These are phyloP conservation scores for Harringtonia aguacate DNA, from an alignment of 2,329 filamentous ascomycete genomes.

Conservation along the genomic window DNA sequence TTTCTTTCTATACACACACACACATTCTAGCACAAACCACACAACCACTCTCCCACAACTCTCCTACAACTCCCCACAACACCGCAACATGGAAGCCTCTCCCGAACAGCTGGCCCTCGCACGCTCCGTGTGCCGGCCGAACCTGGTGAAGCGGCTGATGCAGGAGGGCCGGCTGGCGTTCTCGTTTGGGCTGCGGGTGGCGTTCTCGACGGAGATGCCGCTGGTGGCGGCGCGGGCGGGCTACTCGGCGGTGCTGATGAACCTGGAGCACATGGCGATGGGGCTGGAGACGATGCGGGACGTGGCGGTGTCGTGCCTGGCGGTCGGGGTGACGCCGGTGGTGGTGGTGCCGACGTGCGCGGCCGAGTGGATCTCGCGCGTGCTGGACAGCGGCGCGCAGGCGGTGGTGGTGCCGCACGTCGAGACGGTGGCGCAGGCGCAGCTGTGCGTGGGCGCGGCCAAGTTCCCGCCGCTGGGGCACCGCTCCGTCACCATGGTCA, in stretches of 20 bases:
- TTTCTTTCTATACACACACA: too few relatives aligned
- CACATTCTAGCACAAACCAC: too few relatives aligned
- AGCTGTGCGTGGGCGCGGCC: constrained; percentile 4
- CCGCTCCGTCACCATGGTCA: constrained; percentile 19
- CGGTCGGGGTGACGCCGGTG: background rate
- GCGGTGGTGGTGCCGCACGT: constrained; percentile 38
- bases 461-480: constrained; percentile 8
- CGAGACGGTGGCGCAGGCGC: constrained; percentile 5
- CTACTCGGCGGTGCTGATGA: background rate
- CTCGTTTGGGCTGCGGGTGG: background rate
- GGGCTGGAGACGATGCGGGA: background rate
- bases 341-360: background rate
- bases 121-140: background rate
- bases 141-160: background rate
- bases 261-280: background rate
- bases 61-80: too few relatives aligned
- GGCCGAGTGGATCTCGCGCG: constrained; percentile 49
- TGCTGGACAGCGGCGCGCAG: constrained; percentile 46
- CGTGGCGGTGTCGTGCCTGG: background rate
- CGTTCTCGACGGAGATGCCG: background rate
- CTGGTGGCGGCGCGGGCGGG: background rate
- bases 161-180: background rate
- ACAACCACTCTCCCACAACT: too few relatives aligned
- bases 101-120: background rate
- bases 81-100: too few relatives aligned